Evolutionary conservation across 2,329 filamentous ascomycete genomes (phyloP), one percentile per base, ranked within the genome.

Genomic region (Hypomyces perniciosus): DNA sequence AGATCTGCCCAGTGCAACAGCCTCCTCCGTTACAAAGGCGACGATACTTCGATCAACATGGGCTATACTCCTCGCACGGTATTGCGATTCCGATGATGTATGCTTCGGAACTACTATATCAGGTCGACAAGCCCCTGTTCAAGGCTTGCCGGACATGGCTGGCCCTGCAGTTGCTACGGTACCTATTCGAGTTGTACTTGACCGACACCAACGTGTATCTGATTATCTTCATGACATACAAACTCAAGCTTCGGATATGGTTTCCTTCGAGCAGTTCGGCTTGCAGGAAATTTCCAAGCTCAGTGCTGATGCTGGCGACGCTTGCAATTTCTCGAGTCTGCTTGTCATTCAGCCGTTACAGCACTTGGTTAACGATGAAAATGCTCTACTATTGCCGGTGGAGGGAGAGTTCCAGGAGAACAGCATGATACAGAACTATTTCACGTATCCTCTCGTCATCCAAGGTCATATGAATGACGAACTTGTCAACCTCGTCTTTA

Each of bases 21-120:
- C 30, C 48, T 53, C 50, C 35, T 55, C 41, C 10, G 50, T 59
- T 28, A 61, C 59, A 1, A 29, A 57, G 8, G 55, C 63, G 1
- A 59, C 56, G 1, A 41, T 63, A 1, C 44, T 63, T 9, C 56
- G 63, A 5, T 59, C 62, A 1, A 60, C 64, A 4, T 62, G 61
- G 58, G 50, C 60, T 4, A 47, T 76, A 5, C 60, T 72, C 4
- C 61, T 69, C 2, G 64, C 65, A 0, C 55, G 67, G 2, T 71
- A 72, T 44, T 62, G 70, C 54, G 62, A 35, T 51, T 65, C 54
- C 5, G 48, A 39, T 10, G 54, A 51, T 31, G 46, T 58, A 8
- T 13, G 50, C 3, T 61, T 57, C 46, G 59, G 58, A 8, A 38
- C 45, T 3, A 49, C 54, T 1, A 44, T 58, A 10, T 57, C 53